Base-by-base conservation (phyloP, 768 basidiomycete genomes). In the Leccinum imitatum region DNA sequence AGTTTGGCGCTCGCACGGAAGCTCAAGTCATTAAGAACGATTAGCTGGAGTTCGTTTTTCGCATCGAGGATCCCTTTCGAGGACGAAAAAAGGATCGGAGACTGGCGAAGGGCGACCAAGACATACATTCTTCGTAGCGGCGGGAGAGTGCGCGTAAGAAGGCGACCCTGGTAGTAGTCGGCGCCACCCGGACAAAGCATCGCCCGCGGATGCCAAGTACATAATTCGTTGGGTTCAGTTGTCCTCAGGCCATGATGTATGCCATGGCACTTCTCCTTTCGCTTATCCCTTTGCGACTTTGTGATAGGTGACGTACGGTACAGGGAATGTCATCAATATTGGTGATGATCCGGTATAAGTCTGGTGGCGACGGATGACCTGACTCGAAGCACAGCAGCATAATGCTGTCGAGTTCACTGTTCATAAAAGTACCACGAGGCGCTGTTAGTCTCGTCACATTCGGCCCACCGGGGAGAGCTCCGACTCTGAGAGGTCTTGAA, bases 41-140 rank as follows among this genome's bases (percentile, higher is more conserved):
- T 87, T 30, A 72, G 78, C 17, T 88, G 85, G 83, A 82, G 80
- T 57, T 80, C 85, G 0, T 81, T 80, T 62, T 81, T 83, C 61
- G 53, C 68, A 23, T 60, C 59, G 46, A 58, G 60, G 63, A 64
- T 54, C 6, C 46, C 59, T 31, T 53, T 44, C 54, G 68, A 56
- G 37, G 67, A 59, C 33, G 63, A 63, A 51, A 56, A 54, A 53
- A 66, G 47, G 59, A 58, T 58, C 41, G 66, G 65, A 6, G 65
- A 69, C 61, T 63, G 67, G 67, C 35, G 60, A 54, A 64, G 67
- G 58, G 69, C 64, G 65, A 80, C 80, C 27, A 79, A 71, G 39
- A 68, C 77, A 3, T 79, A 79, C 67, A 65, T 84, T 39, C 63
- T 75, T 56, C 77, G 82, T 35, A 65, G 62, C 46, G 70, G 71